A percentile compares a stretch with the other conserved stretches of the same genome.
Conservation (phyloP, 2,329 filamentous ascomycete species). For the Metarhizium brunneum region DNA sequence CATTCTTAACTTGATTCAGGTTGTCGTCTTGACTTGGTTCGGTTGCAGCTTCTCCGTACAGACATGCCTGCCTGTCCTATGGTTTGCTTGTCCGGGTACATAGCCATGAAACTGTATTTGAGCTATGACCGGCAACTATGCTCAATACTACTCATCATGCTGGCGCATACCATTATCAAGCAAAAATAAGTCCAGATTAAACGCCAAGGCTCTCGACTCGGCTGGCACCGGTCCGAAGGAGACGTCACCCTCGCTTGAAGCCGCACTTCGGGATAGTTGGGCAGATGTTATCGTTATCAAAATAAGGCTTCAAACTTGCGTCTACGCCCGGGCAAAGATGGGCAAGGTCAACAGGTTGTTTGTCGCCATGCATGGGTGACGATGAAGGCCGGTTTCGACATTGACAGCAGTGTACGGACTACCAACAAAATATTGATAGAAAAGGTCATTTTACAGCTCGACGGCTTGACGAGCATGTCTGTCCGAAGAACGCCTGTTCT, state of each 20-base stretch:
- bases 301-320: neutral
- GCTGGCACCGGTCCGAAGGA: neutral
- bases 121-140: neutral
- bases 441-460: no score
- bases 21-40: neutral
- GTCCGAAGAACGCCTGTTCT: no score
- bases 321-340: no score
- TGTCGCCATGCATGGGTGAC: neutral
- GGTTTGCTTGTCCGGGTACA: neutral
- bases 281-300: neutral
- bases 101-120: neutral
- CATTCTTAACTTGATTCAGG: neutral
- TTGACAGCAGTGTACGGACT: no score
- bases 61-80: neutral
- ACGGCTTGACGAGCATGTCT: no score
- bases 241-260: neutral
- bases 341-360: neutral
- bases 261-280: neutral
- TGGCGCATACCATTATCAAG: neutral
- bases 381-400: no score
- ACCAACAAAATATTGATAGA: no score
- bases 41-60: neutral
- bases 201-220: neutral
- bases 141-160: neutral
- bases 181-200: neutral